Evolutionary conservation across 176 grass and related monocot species (phyloP).

Genomic region (Dactylis glomerata): DNA sequence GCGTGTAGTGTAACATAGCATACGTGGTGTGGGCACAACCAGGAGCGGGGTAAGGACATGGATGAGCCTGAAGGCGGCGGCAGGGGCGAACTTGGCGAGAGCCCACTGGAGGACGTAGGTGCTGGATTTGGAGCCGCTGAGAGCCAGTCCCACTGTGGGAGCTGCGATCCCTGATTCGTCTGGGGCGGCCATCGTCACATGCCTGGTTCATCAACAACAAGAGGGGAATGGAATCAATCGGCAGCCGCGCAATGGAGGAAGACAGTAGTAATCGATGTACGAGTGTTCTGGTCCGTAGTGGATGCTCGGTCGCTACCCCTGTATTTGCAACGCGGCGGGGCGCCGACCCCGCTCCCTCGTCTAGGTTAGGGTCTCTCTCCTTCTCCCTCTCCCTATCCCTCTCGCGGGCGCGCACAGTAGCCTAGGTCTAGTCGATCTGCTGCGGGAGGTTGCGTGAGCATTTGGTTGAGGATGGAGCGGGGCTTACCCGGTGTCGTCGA

Average conservation of each 20-base stretch:
- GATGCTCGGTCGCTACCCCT: not conserved
- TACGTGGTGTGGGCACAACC: constrained; percentile 28
- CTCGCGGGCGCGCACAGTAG: not conserved
- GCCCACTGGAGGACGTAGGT: constrained; percentile 25
- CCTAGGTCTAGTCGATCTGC: not conserved
- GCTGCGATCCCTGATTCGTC: not conserved
- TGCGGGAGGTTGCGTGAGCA: not conserved
- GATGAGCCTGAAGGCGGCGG: constrained; percentile 12
- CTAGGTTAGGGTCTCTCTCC: not conserved
- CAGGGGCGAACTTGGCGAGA: constrained; percentile 6
- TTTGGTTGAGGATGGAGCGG: not conserved
- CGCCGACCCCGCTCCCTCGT: not conserved
- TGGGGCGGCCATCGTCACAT: not conserved
- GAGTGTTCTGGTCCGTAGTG: not conserved
- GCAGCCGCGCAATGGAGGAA: not conserved
- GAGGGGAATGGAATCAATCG: not conserved
- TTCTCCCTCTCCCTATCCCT: not conserved
- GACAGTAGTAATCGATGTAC: not conserved
- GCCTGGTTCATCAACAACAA: not conserved
- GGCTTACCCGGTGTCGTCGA: not conserved
- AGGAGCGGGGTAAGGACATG: constrained; percentile 18
- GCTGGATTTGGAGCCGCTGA: constrained; percentile 7
- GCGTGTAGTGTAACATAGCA: not conserved
- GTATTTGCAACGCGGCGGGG: too few species aligned
- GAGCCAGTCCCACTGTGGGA: constrained; percentile 16